Base-by-base conservation (phyloP, 2,329 filamentous ascomycete genomes). In the Talaromyces sp. region DNA sequence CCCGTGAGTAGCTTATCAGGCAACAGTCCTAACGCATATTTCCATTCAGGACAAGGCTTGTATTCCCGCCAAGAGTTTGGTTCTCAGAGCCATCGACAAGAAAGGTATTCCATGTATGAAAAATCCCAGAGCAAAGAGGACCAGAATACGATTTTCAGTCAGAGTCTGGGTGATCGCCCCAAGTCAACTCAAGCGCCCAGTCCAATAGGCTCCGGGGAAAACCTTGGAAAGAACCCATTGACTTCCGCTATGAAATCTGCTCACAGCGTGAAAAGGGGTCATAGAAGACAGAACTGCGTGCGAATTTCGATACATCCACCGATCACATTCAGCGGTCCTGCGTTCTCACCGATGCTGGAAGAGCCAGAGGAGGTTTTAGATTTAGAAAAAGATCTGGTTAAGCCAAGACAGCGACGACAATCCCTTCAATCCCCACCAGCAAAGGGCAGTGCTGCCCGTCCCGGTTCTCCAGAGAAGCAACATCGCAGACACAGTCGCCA, bases 251-350 rank as follows among this genome's bases (percentile, higher is more conserved):
- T 77, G 62, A 77, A 76, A 60, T 70, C 71, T 8, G 70, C 71
- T 3, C 75, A 71, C 10, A 71, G 71, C 1, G 70, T 72, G n/a
- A 74, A 75, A 33, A 78, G 76, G 62, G 76, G 77, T 13, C 79
- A 82, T 65, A 72, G 73, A 58, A 75, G 79, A 43, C 78, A 81
- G 45, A 80, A 80, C 56, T 80, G 78, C 62, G 76, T 81, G 2
- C 76, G 79, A 22, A 79, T 81, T 60, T 76, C 78, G 1, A 78
- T 75, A 35, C 71, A 75, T 56, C 75, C 73, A 10, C 74, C 75
- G 0, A 73, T 76, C 63, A 73, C 75, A 19, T 78, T 77, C 52
- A 71, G 72, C 4, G 71, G 72, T 1, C 68, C 75, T 8, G 66
- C 67, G 1, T 76, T 79, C 65, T 74, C 76, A 19, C 73, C 74